phyloP scores from a whole-genome alignment of 2,329 filamentous ascomycete species.

The Exophiala sp. region DNA sequence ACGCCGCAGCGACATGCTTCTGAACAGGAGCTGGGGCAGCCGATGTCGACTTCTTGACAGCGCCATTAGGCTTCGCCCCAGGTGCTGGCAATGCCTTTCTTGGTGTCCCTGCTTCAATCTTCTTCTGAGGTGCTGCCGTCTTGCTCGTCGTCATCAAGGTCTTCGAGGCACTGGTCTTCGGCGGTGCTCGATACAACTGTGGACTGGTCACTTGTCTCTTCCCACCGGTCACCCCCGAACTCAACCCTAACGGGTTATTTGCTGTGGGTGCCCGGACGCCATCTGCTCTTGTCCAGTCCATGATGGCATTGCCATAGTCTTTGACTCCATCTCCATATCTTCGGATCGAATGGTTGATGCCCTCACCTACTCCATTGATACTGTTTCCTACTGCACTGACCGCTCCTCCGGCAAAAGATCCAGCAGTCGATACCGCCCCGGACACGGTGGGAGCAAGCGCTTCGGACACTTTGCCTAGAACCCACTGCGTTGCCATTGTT shows the following conservation, averaged over 20 bases:
- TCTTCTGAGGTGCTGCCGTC: slow-evolving; percentile 21
- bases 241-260: slow-evolving; percentile 30
- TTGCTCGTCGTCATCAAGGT: slow-evolving; percentile 24
- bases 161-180: slow-evolving; percentile 28
- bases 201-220: slow-evolving; percentile 25
- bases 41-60: slow-evolving; percentile 8
- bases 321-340: slow-evolving; percentile 26
- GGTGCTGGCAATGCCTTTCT: slow-evolving; percentile 23
- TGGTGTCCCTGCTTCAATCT: slow-evolving; percentile 16
- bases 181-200: slow-evolving; percentile 19
- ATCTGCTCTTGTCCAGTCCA: slow-evolving; percentile 30
- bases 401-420: slow-evolving; percentile 26
- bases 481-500: slow-evolving; percentile 29
- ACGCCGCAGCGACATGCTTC: slow-evolving; percentile 9
- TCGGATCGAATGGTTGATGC: slow-evolving; percentile 23
- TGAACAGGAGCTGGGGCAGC: slow-evolving; percentile 3
- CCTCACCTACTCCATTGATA: slow-evolving; percentile 29
- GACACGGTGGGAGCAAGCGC: slow-evolving; percentile 26
- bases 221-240: slow-evolving; percentile 19
- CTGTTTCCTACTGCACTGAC: slow-evolving; percentile 26
- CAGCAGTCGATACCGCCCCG: slow-evolving; percentile 24
- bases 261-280: slow-evolving; percentile 27
- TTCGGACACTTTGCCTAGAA: slow-evolving; percentile 27
- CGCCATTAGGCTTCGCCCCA: background rate
- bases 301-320: slow-evolving; percentile 31